phyloP scores from a whole-genome alignment of 495 filamentous ascomycete species.

The Neurospora sp. region DNA sequence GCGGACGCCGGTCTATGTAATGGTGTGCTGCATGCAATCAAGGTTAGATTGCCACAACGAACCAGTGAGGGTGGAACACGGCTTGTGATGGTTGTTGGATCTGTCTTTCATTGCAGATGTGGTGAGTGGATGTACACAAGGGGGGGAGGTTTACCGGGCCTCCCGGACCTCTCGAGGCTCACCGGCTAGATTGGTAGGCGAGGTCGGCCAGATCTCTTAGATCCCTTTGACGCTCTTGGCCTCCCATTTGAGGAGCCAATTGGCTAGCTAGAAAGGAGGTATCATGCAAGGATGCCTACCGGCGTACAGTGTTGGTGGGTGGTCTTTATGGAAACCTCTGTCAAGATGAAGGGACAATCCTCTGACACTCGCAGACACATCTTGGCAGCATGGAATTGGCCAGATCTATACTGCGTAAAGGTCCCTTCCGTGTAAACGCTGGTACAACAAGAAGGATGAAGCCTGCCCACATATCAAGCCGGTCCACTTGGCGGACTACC shows the following conservation, averaged over 20 bases:
- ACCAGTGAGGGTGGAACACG: neutral
- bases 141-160: neutral
- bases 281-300: neutral
- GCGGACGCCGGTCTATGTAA: neutral
- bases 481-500: neutral
- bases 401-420: neutral
- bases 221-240: neutral
- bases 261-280: neutral
- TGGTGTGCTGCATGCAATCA: neutral
- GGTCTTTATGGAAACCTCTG: neutral
- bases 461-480: neutral
- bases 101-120: neutral
- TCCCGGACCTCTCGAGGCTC: neutral
- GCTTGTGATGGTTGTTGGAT: neutral
- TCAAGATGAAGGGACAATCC: neutral
- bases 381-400: neutral
- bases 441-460: neutral
- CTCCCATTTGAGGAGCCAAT: neutral
- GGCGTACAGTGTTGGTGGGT: neutral
- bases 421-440: neutral
- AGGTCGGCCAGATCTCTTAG: neutral
- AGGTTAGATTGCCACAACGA: neutral
- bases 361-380: neutral
- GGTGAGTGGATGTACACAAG: neutral
- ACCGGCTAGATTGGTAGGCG: neutral